Evolutionary conservation across 345 rosid genomes (phyloP).

Genomic region (Hibiscus mutabilis): DNA sequence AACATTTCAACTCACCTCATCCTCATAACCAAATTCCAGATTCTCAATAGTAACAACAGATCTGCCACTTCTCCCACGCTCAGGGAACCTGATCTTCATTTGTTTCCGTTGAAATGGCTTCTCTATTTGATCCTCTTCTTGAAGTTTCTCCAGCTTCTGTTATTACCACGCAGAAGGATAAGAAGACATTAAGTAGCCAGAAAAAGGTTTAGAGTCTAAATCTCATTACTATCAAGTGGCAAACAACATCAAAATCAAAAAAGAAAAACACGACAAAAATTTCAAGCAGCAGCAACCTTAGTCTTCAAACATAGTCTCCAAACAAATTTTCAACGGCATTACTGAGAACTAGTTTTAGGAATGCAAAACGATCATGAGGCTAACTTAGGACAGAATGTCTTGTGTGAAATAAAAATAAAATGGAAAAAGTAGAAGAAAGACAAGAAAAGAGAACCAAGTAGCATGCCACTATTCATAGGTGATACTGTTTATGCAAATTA

Average conservation of each 20-base stretch:
- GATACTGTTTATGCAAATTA: not conserved
- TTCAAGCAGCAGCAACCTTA: not conserved
- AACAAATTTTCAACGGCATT: not conserved
- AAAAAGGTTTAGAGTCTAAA: constrained; percentile 1
- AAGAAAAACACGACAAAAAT: not conserved
- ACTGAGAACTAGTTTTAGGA: not conserved
- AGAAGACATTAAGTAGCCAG: constrained; percentile 2
- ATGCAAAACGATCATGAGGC: not conserved
- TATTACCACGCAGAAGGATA: constrained; percentile 10
- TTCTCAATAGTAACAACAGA: constrained; percentile 55
- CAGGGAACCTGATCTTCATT: constrained; percentile 95
- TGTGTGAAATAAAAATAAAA: not conserved
- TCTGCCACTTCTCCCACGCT: constrained; percentile 89
- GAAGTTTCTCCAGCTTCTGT: constrained; percentile 83
- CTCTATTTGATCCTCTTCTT: constrained; percentile 76
- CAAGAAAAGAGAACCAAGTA: not conserved
- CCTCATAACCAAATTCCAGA: constrained; percentile 67
- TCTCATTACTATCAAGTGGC: not conserved
- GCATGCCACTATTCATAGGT: not conserved
- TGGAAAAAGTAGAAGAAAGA: not conserved
- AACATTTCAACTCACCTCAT: constrained; percentile 43
- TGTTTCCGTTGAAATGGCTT: constrained; percentile 89
- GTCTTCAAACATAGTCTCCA: too few relatives aligned
- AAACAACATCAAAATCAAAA: not conserved
- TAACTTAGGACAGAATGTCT: not conserved